Evolutionary conservation across 768 basidiomycete species (phyloP).

Genomic region (Podaxis sp.): DNA sequence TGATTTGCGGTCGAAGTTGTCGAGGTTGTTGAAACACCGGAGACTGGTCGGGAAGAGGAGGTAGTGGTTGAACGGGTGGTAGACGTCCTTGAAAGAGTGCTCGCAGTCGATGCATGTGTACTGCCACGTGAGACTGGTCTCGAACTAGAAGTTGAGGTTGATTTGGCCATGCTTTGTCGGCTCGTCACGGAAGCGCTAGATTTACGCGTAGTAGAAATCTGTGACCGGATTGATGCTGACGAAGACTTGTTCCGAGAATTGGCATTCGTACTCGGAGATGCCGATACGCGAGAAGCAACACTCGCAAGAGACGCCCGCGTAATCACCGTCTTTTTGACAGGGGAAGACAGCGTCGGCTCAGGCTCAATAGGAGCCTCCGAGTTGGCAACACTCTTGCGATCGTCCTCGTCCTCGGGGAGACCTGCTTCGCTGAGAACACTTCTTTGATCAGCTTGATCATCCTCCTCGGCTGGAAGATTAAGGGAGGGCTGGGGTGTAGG

Average conservation of each 20-base stretch:
- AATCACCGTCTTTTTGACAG: constrained; percentile 29
- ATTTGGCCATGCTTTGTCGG: constrained; percentile 10
- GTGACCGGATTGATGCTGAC: constrained; percentile 33
- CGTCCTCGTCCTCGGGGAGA: constrained; percentile 15
- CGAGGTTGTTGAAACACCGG: constrained; percentile 20
- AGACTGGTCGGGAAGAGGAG: constrained; percentile 17
- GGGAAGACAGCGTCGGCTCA: constrained; percentile 4
- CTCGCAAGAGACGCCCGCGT: constrained; percentile 27
- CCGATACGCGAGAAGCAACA: constrained; percentile 18
- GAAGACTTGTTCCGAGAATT: constrained; percentile 28
- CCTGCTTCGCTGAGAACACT: background rate
- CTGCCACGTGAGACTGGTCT: constrained; percentile 29
- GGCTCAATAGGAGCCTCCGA: constrained; percentile 14
- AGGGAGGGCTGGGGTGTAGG: constrained; percentile 14
- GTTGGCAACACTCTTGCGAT: constrained; percentile 14
- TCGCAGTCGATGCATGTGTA: constrained; percentile 17
- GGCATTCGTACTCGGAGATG: constrained; percentile 8
- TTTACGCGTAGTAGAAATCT: constrained; percentile 30
- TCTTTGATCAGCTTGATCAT: constrained; percentile 13
- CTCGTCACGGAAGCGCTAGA: constrained; percentile 14
- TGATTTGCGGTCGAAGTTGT: background rate
- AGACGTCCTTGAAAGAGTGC: constrained; percentile 5
- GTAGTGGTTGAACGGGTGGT: constrained; percentile 15
- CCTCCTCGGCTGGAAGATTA: constrained; percentile 13
- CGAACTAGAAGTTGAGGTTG: constrained; percentile 10